A percentile compares a stretch with the other conserved stretches of the same genome.
Evolutionary conservation across 2,329 filamentous ascomycete species (phyloP).

Genomic region (Aureobasidium sp.): DNA sequence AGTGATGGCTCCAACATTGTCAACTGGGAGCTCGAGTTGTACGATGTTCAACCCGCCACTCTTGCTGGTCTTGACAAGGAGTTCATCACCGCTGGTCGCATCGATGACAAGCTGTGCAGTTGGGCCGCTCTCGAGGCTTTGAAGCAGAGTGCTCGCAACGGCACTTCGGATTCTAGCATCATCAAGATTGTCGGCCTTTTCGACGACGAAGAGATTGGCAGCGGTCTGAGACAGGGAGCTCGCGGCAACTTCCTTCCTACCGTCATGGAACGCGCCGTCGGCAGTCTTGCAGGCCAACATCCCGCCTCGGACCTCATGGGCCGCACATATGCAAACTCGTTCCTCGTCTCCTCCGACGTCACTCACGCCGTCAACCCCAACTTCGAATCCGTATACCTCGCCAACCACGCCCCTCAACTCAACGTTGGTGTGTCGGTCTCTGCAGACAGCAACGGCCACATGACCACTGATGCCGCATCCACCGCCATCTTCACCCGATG

Average conservation of each 20-base stretch:
- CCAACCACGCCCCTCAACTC: constrained; percentile 75
- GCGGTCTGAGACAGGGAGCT: constrained; percentile 80
- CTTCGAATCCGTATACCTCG: constrained; percentile 74
- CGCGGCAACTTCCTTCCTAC: constrained; percentile 78
- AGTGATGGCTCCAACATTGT: constrained; percentile 59
- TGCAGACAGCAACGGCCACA: constrained; percentile 83
- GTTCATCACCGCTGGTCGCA: constrained; percentile 88
- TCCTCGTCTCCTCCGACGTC: constrained; percentile 87
- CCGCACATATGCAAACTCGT: constrained; percentile 82
- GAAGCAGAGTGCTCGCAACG: constrained; percentile 49
- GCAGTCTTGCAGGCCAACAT: constrained; percentile 46
- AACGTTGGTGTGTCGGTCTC: constrained; percentile 79
- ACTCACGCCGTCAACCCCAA: constrained; percentile 93
- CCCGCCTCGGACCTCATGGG: constrained; percentile 52
- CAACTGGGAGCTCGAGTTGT: constrained; percentile 96
- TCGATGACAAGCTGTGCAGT: constrained; percentile 96
- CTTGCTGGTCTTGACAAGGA: constrained; percentile 81
- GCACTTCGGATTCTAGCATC: constrained; percentile 47
- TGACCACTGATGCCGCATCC: constrained; percentile 87
- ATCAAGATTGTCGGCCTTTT: constrained; percentile 92
- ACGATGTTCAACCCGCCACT: constrained; percentile 76
- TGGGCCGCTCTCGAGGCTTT: constrained; percentile 84
- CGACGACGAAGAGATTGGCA: constrained; percentile 95
- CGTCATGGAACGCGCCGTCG: constrained; percentile 71
- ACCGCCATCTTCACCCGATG: constrained; percentile 71